These are phyloP conservation scores for Ceratobasidium sp. DNA, from an alignment of 1,284 basidiomycete genomes.

Conservation along the genomic window DNA sequence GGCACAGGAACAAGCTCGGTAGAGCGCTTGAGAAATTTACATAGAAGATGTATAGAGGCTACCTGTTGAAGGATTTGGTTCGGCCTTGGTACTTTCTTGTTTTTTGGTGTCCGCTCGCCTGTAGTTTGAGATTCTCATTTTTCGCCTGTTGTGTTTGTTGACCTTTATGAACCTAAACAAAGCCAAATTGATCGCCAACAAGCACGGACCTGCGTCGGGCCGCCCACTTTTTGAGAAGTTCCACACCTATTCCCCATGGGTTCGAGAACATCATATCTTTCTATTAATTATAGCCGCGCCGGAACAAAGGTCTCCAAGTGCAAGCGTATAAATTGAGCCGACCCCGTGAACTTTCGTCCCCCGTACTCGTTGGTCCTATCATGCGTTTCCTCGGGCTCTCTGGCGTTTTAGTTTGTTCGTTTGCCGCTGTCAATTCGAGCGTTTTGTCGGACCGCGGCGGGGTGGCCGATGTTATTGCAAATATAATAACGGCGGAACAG, in stretches of 20 bases:
- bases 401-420: background rate
- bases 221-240: slow-evolving; percentile 4
- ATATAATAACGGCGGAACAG: background rate
- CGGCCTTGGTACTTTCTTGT: background rate
- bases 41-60: background rate
- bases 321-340: background rate
- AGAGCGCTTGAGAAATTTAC: background rate
- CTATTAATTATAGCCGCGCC: slow-evolving; percentile 21
- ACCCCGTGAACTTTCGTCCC: background rate
- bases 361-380: background rate
- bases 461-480: background rate
- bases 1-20: background rate
- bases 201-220: slow-evolving; percentile 1
- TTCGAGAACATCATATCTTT: background rate
- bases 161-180: background rate
- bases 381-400: slow-evolving; percentile 3
- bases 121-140: background rate
- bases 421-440: background rate
- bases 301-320: background rate
- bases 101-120: background rate
- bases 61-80: background rate
- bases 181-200: background rate
- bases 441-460: background rate
- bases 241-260: slow-evolving; percentile 10
- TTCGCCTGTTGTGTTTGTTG: background rate